Percentiles rank a stretch among this genome's conserved stretches.
Conservation (phyloP, 148 eudicot genomes). For the Fagopyrum esculentum region DNA sequence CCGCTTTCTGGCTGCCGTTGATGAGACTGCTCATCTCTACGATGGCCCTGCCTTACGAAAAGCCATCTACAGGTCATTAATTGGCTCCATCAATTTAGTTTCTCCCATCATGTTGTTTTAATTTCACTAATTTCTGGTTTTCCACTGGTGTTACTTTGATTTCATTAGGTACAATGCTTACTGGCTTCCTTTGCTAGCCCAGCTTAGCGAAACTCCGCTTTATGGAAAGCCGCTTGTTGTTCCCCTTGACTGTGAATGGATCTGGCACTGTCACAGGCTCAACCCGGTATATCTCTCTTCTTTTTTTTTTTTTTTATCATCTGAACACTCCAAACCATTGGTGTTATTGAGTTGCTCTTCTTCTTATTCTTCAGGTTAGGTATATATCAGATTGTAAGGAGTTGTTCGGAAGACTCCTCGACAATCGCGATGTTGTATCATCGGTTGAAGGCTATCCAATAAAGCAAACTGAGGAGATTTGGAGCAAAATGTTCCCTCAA, state of each 20-base stretch:
- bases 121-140: too few species aligned
- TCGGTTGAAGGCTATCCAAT: constrained; percentile 51
- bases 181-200: constrained; percentile 93
- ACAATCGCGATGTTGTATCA: constrained; percentile 49
- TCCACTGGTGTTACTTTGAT: too few species aligned
- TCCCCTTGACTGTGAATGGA: constrained; percentile 97
- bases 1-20: constrained; percentile 68
- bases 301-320: neutral
- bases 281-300: constrained; percentile 53
- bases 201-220: constrained; percentile 39
- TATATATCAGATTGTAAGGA: constrained; percentile 67
- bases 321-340: neutral
- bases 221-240: constrained; percentile 65
- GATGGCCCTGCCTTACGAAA: constrained; percentile 46
- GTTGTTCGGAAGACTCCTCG: constrained; percentile 71
- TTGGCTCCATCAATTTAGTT: neutral
- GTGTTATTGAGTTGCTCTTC: neutral
- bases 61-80: constrained; percentile 60
- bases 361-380: constrained; percentile 44
- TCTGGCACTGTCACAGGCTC: constrained; percentile 98
- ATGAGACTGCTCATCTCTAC: constrained; percentile 65
- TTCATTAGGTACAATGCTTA: constrained; percentile 44
- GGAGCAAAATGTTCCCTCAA: constrained; percentile 57
- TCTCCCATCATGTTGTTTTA: neutral
- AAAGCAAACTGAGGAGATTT: constrained; percentile 40